Percentiles rank a stretch among this genome's conserved stretches.
phyloP scores from a whole-genome alignment of 208 protist genomes.

The Leishmania arabica region DNA sequence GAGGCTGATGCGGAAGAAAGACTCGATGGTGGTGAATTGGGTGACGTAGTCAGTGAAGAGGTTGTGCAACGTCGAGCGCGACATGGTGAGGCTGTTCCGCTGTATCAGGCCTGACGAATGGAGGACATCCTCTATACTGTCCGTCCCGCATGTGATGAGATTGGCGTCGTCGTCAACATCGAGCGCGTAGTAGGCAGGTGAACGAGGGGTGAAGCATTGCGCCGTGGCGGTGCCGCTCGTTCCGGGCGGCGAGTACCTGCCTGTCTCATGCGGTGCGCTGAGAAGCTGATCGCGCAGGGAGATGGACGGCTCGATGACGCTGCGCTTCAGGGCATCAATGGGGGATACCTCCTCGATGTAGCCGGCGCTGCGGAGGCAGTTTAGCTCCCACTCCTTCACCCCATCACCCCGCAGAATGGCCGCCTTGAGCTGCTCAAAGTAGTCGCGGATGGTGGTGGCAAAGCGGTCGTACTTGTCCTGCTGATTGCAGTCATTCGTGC shows the following conservation, averaged over 20 bases:
- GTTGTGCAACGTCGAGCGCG: conserved; percentile 11
- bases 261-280: background rate
- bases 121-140: conserved; percentile 10
- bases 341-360: conserved; percentile 25
- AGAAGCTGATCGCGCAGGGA: conserved; percentile 7
- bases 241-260: background rate
- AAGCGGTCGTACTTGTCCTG: conserved; percentile 50
- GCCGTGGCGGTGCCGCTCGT: conserved; percentile 2
- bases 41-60: conserved; percentile 50
- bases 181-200: background rate
- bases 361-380: conserved; percentile 38
- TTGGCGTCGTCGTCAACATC: conserved; percentile 32
- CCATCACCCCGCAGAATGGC: conserved; percentile 47
- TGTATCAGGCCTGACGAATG: background rate
- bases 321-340: conserved; percentile 33
- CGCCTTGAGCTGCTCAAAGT: conserved; percentile 47
- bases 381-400: conserved; percentile 84
- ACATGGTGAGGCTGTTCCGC: background rate
- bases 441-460: conserved; percentile 45
- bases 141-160: conserved; percentile 39
- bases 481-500: conserved; percentile 68
- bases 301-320: conserved; percentile 15
- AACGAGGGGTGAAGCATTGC: conserved; percentile 3
- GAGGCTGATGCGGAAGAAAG: conserved; percentile 60
- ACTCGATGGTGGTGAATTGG: conserved; percentile 56